Base-by-base conservation (phyloP, 2,329 filamentous ascomycete genomes). In the Aspergillus pseudonomiae region DNA sequence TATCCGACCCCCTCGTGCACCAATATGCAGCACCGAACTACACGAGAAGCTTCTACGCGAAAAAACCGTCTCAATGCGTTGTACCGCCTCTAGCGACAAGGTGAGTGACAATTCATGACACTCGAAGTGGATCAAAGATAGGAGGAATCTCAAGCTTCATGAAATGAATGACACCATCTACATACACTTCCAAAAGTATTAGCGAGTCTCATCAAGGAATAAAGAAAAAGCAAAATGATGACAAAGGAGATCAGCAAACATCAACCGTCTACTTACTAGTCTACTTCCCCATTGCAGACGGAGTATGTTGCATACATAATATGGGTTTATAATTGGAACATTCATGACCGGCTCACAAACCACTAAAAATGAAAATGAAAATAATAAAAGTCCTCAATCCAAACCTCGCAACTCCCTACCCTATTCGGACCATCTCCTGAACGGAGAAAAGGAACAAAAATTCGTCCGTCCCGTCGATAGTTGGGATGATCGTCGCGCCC, bases 31-130 rank as follows among this genome's bases (percentile, higher is more conserved):
- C 43, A 75, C 70, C n/a, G 73, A 77, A 59, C 66, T 79, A 45
- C 76, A 74, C 60, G 76, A 79, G 68, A 76, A 67, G 62, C 66
- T 79, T 24, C 73, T 78, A 10, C 76, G 73, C 59, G 78, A 79
- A 65, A 77, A 72, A 60, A 60, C 78, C 24, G 73, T 76, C 59
- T 77, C 78, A 26, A 70, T 76, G 65, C 74, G 76, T 52, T 73
- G 75, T 57, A 69, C 68, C 60, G 70, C 68, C 57, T 62, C 63
- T 54, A 64, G 54, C 58, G 63, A 68, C 52, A 70, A 76, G 67
- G 67, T 71, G 70, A 69, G 70, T 70, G 65, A 62, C 58, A 21
- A 55, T 36, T 32, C 52, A 6, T 36, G 52, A 55, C 61, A 57
- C 32, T 57, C 34, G 39, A 56, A 62, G 56, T 55, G 46, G 60